Percentiles rank a stretch among this genome's conserved stretches.
Conservation (phyloP, 306 rosid genomes). For the Malus sieversii region DNA sequence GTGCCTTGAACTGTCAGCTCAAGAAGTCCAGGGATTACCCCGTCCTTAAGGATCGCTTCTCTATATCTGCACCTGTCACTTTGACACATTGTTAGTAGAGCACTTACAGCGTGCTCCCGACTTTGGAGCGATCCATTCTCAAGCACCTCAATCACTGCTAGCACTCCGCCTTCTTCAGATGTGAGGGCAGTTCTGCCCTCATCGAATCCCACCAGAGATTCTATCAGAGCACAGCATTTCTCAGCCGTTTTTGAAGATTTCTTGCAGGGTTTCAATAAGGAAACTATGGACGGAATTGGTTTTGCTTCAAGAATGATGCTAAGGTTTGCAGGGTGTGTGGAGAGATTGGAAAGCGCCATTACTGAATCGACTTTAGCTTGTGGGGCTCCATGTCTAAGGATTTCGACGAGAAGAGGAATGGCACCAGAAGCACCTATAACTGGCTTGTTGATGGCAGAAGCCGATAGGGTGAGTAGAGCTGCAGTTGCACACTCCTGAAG, state of each 20-base stretch:
- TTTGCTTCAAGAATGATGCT: slow-evolving; percentile 46
- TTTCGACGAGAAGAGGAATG: slow-evolving; percentile 78
- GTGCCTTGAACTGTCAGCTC: slow-evolving; percentile 98
- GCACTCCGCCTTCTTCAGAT: slow-evolving; percentile 84
- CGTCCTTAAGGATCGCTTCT: slow-evolving; percentile 89
- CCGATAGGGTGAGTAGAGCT: slow-evolving; percentile 82
- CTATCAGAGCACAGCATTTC: slow-evolving; percentile 80
- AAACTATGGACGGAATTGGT: slow-evolving; percentile 59
- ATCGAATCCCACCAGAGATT: slow-evolving; percentile 61
- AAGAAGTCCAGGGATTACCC: slow-evolving; percentile 93
- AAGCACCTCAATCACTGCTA: slow-evolving; percentile 86
- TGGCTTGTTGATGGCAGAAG: slow-evolving; percentile 74
- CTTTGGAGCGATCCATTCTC: slow-evolving; percentile 84
- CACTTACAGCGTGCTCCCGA: slow-evolving; percentile 82
- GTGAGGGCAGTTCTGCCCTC: slow-evolving; percentile 70
- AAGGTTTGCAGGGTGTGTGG: slow-evolving; percentile 57
- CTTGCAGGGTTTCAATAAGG: slow-evolving; percentile 61
- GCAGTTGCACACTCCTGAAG: slow-evolving; percentile 82
- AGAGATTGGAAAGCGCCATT: slow-evolving; percentile 94
- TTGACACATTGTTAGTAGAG: slow-evolving; percentile 73
- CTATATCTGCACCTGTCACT: slow-evolving; percentile 79
- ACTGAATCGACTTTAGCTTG: slow-evolving; percentile 89
- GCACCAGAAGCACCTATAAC: slow-evolving; percentile 72
- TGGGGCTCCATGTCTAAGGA: slow-evolving; percentile 63
- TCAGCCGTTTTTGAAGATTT: slow-evolving; percentile 87